Evolutionary conservation across 306 rosid genomes (phyloP), one percentile per base, ranked within the genome.

Genomic region (Sesbania bispinosa): DNA sequence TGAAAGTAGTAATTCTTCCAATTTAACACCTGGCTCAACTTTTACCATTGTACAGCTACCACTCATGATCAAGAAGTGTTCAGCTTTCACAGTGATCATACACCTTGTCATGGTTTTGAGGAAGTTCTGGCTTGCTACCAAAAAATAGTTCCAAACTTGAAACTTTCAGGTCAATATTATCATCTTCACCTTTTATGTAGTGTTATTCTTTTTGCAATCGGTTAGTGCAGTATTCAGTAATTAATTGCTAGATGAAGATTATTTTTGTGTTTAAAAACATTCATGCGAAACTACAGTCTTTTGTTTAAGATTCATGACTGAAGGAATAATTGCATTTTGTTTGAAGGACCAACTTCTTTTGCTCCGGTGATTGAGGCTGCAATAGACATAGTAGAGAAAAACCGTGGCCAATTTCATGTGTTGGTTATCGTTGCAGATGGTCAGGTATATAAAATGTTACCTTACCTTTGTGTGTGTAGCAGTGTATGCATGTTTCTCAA

Each of bases 331-430:
- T 83, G 52, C 62, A 47, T 65, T 79, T 71, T 14, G 61, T 53
- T 52, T 83, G 30, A 70, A 93, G 98, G 98, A 59, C 98, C 98
- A 69, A 93, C 98, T 65, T 93, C 97, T 53, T 90, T 85, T 62
- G 96, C 83, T 54, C 94, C 98, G 0, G 94, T 88, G 27, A 70
- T 93, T 54, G 96, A 93, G 45, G 96, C 90, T 58, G 96, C n/a
- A n/a, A n/a, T n/a, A n/a, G n/a, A n/a, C n/a, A n/a, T n/a, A n/a
- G n/a, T n/a, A n/a, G n/a, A n/a, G n/a, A n/a, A n/a, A n/a, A n/a
- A n/a, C n/a, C n/a, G n/a, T n/a, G n/a, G n/a, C n/a, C n/a, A n/a
- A n/a, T n/a, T n/a, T n/a, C n/a, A n/a, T n/a, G n/a, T n/a, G n/a
- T n/a, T n/a, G n/a, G n/a, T n/a, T n/a, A n/a, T n/a, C n/a, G n/a